These are phyloP conservation scores for Plantago coronopus DNA, from an alignment of 305 asterid genomes.

Conservation along the genomic window DNA sequence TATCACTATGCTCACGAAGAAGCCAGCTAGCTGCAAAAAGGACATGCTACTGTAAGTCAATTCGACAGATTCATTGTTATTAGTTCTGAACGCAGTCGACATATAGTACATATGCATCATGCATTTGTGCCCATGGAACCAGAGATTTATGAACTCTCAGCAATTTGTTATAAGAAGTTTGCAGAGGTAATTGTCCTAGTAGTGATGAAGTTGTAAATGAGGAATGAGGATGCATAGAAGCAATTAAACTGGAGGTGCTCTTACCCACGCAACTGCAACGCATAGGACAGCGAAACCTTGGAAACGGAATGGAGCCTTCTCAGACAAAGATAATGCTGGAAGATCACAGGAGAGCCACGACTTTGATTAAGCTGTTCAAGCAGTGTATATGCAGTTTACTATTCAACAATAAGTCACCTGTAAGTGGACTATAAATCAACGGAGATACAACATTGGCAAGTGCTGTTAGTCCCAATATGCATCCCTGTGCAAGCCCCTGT, in stretches of 20 bases:
- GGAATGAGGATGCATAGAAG: too few relatives aligned
- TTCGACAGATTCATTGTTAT: not conserved
- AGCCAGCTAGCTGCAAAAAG: slow-evolving; percentile 37
- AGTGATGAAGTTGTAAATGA: not conserved
- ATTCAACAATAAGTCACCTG: slow-evolving; percentile 26
- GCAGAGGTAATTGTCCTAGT: not conserved
- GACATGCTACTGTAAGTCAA: not conserved
- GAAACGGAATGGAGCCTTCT: slow-evolving; percentile 43
- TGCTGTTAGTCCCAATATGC: slow-evolving; percentile 42
- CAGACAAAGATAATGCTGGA: slow-evolving; percentile 44
- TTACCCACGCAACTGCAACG: slow-evolving; percentile 49
- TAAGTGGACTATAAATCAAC: slow-evolving; percentile 45
- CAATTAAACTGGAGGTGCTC: not conserved
- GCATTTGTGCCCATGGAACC: too few relatives aligned
- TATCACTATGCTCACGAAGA: slow-evolving; percentile 38
- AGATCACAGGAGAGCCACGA: too few relatives aligned
- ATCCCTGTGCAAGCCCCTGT: slow-evolving; percentile 48
- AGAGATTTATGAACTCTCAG: too few relatives aligned
- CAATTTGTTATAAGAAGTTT: not conserved
- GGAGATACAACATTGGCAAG: slow-evolving; percentile 46
- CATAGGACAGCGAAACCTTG: slow-evolving; percentile 52
- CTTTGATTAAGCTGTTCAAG: too few relatives aligned
- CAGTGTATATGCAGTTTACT: not conserved
- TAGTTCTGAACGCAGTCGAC: not conserved
- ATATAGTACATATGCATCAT: too few relatives aligned